A percentile compares a stretch with the other conserved stretches of the same genome.
Evolutionary conservation across 768 basidiomycete species (phyloP).

Genomic region (Pisolithus marmoratus): DNA sequence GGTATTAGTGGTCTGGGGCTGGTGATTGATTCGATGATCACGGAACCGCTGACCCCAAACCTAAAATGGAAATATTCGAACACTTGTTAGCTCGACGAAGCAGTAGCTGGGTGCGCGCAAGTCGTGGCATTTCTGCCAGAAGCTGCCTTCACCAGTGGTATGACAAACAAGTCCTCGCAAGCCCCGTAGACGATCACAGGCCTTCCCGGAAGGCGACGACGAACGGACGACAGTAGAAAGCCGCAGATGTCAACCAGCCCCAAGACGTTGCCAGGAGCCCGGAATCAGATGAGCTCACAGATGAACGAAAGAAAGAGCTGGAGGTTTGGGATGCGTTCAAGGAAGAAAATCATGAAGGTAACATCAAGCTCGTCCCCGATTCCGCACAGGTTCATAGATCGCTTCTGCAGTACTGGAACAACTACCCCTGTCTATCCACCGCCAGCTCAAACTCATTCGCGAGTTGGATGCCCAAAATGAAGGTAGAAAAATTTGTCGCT

Average conservation of each 20-base stretch:
- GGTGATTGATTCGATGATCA: no score
- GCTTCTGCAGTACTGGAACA: conserved; percentile 61
- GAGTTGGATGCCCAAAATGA: conserved; percentile 68
- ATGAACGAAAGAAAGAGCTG: conserved; percentile 44
- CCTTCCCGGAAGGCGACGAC: conserved; percentile 28
- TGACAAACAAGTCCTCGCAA: conserved; percentile 31
- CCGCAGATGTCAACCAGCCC: conserved; percentile 10
- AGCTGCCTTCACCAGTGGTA: not conserved
- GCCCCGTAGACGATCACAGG: conserved; percentile 40
- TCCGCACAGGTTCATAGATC: not conserved
- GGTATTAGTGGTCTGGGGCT: no score
- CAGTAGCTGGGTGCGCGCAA: no score
- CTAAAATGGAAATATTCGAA: no score
- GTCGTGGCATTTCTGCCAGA: no score
- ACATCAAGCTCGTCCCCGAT: not conserved
- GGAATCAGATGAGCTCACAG: conserved; percentile 9
- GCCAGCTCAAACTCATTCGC: conserved; percentile 62
- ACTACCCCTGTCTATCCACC: conserved; percentile 66
- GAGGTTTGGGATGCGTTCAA: conserved; percentile 71
- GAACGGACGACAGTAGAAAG: conserved; percentile 14
- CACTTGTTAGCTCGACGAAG: no score
- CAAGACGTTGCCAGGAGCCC: conserved; percentile 1
- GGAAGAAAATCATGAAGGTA: conserved; percentile 79
- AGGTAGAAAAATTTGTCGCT: conserved; percentile 33
- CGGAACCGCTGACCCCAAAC: no score